phyloP scores from a whole-genome alignment of 768 basidiomycete species.

The Pulveroboletus sp. region DNA sequence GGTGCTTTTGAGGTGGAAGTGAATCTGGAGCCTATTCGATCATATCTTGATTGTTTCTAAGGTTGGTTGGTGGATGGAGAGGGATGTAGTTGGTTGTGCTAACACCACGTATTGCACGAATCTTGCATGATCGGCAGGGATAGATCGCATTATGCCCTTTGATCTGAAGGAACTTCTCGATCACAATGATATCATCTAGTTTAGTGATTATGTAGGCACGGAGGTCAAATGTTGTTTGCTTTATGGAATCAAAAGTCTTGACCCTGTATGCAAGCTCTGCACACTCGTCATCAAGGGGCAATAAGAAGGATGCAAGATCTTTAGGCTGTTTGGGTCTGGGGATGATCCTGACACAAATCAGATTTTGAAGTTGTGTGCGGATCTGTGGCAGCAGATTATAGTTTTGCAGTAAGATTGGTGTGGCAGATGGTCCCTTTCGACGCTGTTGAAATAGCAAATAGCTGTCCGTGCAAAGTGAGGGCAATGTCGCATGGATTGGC shows the following conservation, averaged over 20 bases:
- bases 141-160: conserved; percentile 36
- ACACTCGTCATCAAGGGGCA: no score
- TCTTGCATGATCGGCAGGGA: conserved; percentile 37
- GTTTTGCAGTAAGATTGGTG: conserved; percentile 43
- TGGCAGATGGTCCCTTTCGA: conserved; percentile 29
- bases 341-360: conserved; percentile 42
- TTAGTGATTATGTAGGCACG: conserved; percentile 33
- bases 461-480: conserved; percentile 42
- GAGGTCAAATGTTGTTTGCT: conserved; percentile 12
- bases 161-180: conserved; percentile 30
- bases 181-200: conserved; percentile 35
- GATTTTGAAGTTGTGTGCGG: conserved; percentile 33
- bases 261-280: no score
- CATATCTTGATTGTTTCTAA: background rate
- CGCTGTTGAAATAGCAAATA: conserved; percentile 38
- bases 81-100: background rate
- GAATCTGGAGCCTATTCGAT: conserved; percentile 6
- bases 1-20: conserved; percentile 37
- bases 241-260: no score
- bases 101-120: conserved; percentile 20
- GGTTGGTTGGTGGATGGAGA: background rate
- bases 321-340: conserved; percentile 44
- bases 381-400: conserved; percentile 42
- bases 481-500: conserved; percentile 39
- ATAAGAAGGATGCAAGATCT: conserved; percentile 38